Base-by-base conservation (phyloP, 1,284 basidiomycete genomes). In the Tylopilus orsonianus region DNA sequence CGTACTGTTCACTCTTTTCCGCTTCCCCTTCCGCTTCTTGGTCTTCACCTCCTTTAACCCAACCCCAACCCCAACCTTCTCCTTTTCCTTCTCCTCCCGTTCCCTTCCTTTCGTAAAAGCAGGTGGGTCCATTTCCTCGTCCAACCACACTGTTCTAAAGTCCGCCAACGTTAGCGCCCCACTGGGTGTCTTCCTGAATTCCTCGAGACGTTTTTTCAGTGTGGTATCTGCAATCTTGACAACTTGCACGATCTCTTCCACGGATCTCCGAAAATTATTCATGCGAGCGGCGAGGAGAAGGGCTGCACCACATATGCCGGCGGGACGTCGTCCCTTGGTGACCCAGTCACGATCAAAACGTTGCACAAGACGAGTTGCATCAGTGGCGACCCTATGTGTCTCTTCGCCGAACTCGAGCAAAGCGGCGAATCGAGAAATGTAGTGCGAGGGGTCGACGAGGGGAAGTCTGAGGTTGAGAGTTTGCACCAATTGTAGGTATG, bases 331-430 rank as follows among this genome's bases (percentile, higher is more conserved):
- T 30, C 97, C 97, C 24, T 89, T 86, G 6, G 91, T 90, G 81
- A 99, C 94, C 96, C 96, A 99, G 70, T 99, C 97, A 22, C 93
- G 82, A 62, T 94, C 89, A 71, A 99, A 98, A 22, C 97, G 90
- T 54, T 90, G 85, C 16, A 98, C 93, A 41, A 99, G 87, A 0
- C 96, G 87, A 1, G 93, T 86, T 1, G 97, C 97, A 63, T 99
- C 97, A 12, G 87, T 85, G 1, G 95, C 93, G 2, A 99, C 93
- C 53, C 84, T 87, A 55, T 90, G 83, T 2, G 93, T 96, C 64
- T 96, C 91, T 43, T 95, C 89, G 6, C 96, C 96, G 60, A 99
- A 98, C 69, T 98, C 95, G 47, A 99, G 86, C 8, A 97, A 79
- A n/a, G 93, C 85, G 7, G 96, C 90, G 60, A 99, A 99, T 30